Base-by-base conservation (phyloP, 2,329 filamentous ascomycete genomes). In the Chlorencoelia australis region DNA sequence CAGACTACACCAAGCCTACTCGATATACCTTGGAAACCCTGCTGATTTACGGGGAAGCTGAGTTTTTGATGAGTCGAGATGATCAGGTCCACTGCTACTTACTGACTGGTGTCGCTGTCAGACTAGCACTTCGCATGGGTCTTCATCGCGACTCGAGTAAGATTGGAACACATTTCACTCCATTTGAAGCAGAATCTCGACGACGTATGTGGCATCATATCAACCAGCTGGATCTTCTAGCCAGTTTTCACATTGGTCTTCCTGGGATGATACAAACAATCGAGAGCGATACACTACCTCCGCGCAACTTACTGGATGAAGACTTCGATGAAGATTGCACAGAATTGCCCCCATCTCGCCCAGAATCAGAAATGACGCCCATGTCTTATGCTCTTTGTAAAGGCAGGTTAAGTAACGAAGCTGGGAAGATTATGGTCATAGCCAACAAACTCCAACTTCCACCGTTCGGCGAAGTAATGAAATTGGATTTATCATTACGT, bases 101-200 rank as follows among this genome's bases (percentile, higher is more conserved):
- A 25, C 29, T 41, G 21, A 33, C 41, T 22, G 43, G 41, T 3
- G 31, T 46, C 17, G 39, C 41, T 2, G 41, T 46, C 0, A 29
- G 43, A 3, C 32, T 46, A 20, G 44, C 44, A 4, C 44, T 28
- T 4, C 33, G 36, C 16, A 44, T 44, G 41, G 44, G 44, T 14
- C 39, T 46, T 30, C 38, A 44, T 27, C 33, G 39, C 14, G 44
- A 79, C n/a, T 29, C 48, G 0, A 40, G 29, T 13, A 52, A 51
- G 22, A 60, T 60, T 47, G 64, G 65, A 44, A 41, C 46, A 10
- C 33, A 32, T 13, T 70, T 89, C 26, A 71, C 75, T 1, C 76
- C 80, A 5, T 87, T 82, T 48, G 73, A 86, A 59, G 82, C 75
- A 65, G 83, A 89, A 61, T 86, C 82, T 70, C 66, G 77, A 41